phyloP scores from a whole-genome alignment of 805 yeast genomes.

The Candida orba region DNA sequence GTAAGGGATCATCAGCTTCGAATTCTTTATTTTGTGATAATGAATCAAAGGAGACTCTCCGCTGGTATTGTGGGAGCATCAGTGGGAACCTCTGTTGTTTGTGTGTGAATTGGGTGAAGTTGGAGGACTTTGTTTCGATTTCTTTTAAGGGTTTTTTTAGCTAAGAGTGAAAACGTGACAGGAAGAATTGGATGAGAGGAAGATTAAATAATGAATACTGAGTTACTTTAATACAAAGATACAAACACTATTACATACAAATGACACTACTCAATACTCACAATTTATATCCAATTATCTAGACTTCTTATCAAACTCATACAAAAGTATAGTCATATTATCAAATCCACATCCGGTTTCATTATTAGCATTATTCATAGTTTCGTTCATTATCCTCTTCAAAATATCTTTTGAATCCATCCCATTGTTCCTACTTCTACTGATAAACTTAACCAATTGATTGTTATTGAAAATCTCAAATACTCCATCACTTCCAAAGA shows the following conservation, averaged over 20 bases:
- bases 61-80: constrained; percentile 13
- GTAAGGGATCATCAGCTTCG: constrained; percentile 17
- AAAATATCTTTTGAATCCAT: constrained; percentile 51
- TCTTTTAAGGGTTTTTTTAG: too few species aligned
- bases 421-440: constrained; percentile 52
- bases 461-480: constrained; percentile 67
- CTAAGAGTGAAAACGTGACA: too few species aligned
- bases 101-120: too few species aligned
- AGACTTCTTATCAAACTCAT: constrained; percentile 3
- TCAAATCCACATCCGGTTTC: constrained; percentile 77
- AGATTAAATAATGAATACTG: too few species aligned
- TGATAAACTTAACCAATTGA: constrained; percentile 44
- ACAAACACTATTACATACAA: too few species aligned
- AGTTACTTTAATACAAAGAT: too few species aligned
- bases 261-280: too few species aligned
- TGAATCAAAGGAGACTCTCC: constrained; percentile 22
- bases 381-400: constrained; percentile 54
- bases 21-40: constrained; percentile 14
- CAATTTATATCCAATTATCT: too few species aligned
- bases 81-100: neutral
- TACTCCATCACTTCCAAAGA: constrained; percentile 77
- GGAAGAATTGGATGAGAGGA: too few species aligned
- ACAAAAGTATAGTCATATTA: constrained; percentile 46
- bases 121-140: too few species aligned
- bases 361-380: constrained; percentile 58